Percentiles rank a stretch among this genome's conserved stretches.
Evolutionary conservation across 805 yeast genomes (phyloP).

Genomic region (Limtongia smithiae): DNA sequence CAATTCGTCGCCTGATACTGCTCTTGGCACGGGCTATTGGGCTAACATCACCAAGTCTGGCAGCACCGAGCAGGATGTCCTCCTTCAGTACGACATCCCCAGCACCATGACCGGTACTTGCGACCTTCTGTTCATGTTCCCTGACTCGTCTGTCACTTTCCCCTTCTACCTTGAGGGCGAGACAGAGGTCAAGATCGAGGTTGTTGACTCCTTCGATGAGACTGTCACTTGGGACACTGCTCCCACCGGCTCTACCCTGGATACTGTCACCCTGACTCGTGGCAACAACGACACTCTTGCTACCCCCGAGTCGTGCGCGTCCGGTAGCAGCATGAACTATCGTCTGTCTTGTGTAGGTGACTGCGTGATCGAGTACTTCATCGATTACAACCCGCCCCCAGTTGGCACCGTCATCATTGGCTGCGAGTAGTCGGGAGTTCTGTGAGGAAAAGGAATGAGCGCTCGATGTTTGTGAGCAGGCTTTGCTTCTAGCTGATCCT

Average conservation of each 20-base stretch:
- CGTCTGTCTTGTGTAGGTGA: constrained; percentile 27
- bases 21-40: constrained; percentile 27
- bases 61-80: constrained; percentile 25
- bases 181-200: constrained; percentile 22
- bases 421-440: constrained; percentile 4
- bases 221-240: constrained; percentile 25
- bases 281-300: constrained; percentile 19
- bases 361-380: constrained; percentile 25
- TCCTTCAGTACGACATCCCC: constrained; percentile 23
- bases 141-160: constrained; percentile 24
- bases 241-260: constrained; percentile 24
- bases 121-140: constrained; percentile 27
- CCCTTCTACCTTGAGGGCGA: constrained; percentile 27
- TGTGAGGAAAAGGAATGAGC: too few species aligned
- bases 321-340: constrained; percentile 20
- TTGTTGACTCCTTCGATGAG: constrained; percentile 13
- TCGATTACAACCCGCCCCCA: constrained; percentile 29
- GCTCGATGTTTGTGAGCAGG: too few species aligned
- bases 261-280: constrained; percentile 22
- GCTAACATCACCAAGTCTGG: constrained; percentile 27
- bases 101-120: constrained; percentile 22
- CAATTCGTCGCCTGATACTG: constrained; percentile 24
- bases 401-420: constrained; percentile 28
- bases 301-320: constrained; percentile 12
- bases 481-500: too few species aligned